A percentile compares a stretch with the other conserved stretches of the same genome.
phyloP scores from a whole-genome alignment of 495 filamentous ascomycete species.

The Neurospora sp. region DNA sequence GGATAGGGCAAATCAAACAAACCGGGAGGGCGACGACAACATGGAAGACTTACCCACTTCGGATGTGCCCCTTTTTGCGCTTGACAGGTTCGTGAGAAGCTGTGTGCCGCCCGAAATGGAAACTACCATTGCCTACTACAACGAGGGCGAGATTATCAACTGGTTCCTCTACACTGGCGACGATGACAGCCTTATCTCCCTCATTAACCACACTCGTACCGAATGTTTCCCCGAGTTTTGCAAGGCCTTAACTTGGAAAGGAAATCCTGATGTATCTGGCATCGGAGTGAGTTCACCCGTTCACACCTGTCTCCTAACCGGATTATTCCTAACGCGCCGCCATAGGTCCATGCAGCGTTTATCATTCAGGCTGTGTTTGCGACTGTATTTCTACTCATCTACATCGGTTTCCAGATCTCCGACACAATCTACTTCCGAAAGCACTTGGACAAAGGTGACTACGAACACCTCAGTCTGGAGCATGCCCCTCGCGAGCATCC shows the following conservation, averaged over 20 bases:
- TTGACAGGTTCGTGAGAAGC: background rate
- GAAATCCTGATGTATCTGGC: background rate
- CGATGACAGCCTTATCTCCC: background rate
- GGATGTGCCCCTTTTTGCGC: background rate
- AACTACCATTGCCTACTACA: background rate
- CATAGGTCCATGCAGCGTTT: background rate
- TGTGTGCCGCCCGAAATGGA: background rate
- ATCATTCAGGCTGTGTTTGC: background rate
- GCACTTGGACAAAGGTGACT: background rate
- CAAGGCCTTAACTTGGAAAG: background rate
- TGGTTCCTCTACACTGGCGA: background rate
- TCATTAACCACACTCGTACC: background rate
- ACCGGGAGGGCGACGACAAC: background rate
- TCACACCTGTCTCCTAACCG: background rate
- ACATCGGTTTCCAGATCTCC: background rate
- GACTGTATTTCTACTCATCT: background rate
- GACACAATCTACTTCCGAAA: background rate
- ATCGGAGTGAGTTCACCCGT: background rate
- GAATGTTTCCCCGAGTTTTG: background rate
- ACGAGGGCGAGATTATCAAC: background rate
- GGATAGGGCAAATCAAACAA: background rate
- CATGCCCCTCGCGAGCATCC: background rate
- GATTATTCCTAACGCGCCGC: background rate
- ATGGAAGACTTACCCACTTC: background rate
- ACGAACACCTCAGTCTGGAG: background rate